Percentiles rank a stretch among this genome's conserved stretches.
These are phyloP conservation scores for Pseudogymnoascus sp. DNA, from an alignment of 2,329 filamentous ascomycete genomes.

Conservation along the genomic window DNA sequence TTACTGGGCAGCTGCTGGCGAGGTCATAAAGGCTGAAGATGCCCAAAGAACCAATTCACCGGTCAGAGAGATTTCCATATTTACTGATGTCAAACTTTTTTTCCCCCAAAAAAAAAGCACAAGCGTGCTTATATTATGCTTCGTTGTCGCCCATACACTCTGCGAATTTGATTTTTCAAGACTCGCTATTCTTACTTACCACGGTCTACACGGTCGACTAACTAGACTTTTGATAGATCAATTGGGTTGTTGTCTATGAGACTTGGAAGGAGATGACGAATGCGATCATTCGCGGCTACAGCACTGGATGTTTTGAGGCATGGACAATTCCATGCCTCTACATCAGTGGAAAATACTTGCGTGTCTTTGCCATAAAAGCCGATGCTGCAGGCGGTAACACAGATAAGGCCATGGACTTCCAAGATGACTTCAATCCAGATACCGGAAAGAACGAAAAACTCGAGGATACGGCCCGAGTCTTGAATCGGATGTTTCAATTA, in stretches of 20 bases:
- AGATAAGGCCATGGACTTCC: conserved; percentile 44
- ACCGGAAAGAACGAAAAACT: conserved; percentile 72
- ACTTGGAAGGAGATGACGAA: conserved; percentile 80
- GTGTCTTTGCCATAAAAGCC: conserved; percentile 82
- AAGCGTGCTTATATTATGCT: neutral
- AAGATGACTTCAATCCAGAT: conserved; percentile 75
- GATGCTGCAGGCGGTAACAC: conserved; percentile 54
- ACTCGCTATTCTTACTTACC: neutral
- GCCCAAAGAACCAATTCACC: conserved; percentile 28
- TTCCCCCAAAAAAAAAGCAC: neutral
- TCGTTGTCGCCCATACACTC: neutral
- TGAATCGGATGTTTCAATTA: conserved; percentile 86
- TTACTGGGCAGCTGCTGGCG: conserved; percentile 76
- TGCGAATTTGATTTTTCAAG: neutral
- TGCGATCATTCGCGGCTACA: conserved; percentile 71
- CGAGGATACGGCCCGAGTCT: conserved; percentile 79
- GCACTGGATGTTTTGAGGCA: conserved; percentile 63
- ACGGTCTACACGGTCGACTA: neutral
- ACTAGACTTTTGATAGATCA: conserved; percentile 3
- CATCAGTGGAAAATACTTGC: conserved; percentile 73
- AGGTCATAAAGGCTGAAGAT: conserved; percentile 60
- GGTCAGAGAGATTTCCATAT: conserved; percentile 17
- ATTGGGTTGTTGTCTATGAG: conserved; percentile 74
- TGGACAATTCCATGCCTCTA: conserved; percentile 94
- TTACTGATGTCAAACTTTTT: neutral